phyloP scores from a whole-genome alignment of 176 grass and related monocot genomes.

The Ensete glaucum region DNA sequence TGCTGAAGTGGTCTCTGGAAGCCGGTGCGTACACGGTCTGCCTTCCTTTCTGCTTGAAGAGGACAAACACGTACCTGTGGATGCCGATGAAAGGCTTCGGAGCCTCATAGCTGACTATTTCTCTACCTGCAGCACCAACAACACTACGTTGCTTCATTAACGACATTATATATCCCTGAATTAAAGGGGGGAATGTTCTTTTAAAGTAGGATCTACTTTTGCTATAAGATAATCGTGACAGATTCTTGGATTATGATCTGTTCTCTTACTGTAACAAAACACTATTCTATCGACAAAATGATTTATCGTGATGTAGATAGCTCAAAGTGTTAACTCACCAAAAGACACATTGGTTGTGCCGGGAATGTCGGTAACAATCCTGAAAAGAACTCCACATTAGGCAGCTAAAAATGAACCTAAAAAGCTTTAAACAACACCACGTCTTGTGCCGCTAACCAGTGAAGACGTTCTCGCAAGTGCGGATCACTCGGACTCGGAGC shows the following conservation, averaged over 20 bases:
- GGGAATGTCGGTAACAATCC: constrained; percentile 90
- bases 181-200: too few relatives aligned
- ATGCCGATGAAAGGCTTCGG: constrained; percentile 82
- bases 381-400: constrained; percentile 24
- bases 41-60: constrained; percentile 77
- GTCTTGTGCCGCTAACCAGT: constrained; percentile 35
- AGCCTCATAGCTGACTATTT: constrained; percentile 59
- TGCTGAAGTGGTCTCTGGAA: constrained; percentile 57
- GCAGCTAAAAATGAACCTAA: neutral
- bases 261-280: too few relatives aligned
- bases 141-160: too few relatives aligned
- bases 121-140: constrained; percentile 35
- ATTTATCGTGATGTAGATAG: neutral
- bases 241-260: too few relatives aligned
- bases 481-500: constrained; percentile 91
- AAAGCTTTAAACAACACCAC: too few relatives aligned
- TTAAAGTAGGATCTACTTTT: too few relatives aligned
- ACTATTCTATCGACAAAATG: neutral
- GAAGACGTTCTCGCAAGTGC: constrained; percentile 77
- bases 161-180: too few relatives aligned
- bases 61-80: constrained; percentile 87
- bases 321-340: constrained; percentile 26
- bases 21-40: constrained; percentile 39
- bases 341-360: constrained; percentile 80
- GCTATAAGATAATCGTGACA: too few relatives aligned